Evolutionary conservation across 78 protist genomes (phyloP).

Genomic region (Dictyostelium brefeldianum): DNA sequence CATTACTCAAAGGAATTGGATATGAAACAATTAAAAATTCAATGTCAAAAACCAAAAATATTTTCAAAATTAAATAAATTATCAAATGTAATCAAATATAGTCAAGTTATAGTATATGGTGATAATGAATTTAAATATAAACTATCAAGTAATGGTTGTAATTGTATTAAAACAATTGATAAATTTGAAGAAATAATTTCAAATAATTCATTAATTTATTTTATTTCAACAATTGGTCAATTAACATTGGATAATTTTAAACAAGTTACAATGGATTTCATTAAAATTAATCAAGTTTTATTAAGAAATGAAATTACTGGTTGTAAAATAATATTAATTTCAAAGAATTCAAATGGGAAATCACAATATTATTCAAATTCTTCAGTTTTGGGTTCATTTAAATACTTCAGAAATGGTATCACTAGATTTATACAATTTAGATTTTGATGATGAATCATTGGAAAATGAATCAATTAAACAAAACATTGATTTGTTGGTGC

Average conservation of each 20-base stretch:
- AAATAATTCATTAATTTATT: conserved; percentile 1
- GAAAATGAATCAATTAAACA: conserved; percentile 14
- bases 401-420: not conserved
- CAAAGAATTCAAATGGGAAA: not conserved
- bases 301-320: not conserved
- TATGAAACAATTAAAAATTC: not conserved
- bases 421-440: not conserved
- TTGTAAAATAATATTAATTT: not conserved
- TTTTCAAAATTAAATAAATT: not conserved
- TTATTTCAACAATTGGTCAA: not conserved
- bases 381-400: not conserved
- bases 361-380: not conserved
- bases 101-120: too few relatives aligned
- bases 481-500: too few relatives aligned
- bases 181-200: not conserved
- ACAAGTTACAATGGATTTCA: not conserved
- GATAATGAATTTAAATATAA: too few relatives aligned
- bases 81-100: too few relatives aligned
- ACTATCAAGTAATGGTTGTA: too few relatives aligned
- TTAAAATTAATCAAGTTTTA: conserved; percentile 15
- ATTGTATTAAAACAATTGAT: not conserved
- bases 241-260: not conserved
- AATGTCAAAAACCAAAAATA: not conserved
- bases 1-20: not conserved
- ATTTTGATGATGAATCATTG: conserved; percentile 1